Evolutionary conservation across 129 eudicot species (phyloP), one percentile per base, ranked within the genome.

Genomic region (Gnaphalium uliginosum): DNA sequence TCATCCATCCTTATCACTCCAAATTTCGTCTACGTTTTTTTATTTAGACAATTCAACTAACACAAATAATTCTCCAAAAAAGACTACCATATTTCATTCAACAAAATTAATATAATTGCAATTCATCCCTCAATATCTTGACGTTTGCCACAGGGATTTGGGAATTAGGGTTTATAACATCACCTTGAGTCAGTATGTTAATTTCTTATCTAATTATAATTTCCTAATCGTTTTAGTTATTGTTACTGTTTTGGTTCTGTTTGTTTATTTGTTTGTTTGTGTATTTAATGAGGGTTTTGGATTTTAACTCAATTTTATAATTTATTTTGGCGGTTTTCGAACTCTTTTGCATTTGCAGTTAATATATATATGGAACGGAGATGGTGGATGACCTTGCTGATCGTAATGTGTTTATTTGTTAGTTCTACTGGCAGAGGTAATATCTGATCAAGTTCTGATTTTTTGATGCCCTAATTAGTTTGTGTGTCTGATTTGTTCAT

Each of bases 391-490:
- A 69, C 35, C 2, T 69, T 46, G 59, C 21, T 69, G 73, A 46
- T 69, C 27, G 25, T 57, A 46, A 25, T 46, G 50, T 69, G 73
- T 46, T 69, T 69, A 35, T 69, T 69, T 43, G 59, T 69, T 48
- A 33, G 73, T 69, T 69, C 73, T 41, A 43, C 60, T 69, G 73
- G 59, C 29, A 46, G 60, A 69, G 73, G 73, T 69, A 69, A 69
- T 56, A 68, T 41, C 23, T 19, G 3, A 26, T 19, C 6, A 65
- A 22, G 32, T 4, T n/a, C 24, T 22, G 3, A 29, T 39, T 62
- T 32, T 25, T 61, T 10, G 6, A 4, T 25, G 6, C 35, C 2
- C 17, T 25, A 6, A 5, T 61, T 11, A 4, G n/a, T 15, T 26
- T 64, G 46, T 10, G 41, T 13, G 9, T 17, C 8, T 17, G 43